These are phyloP conservation scores for Penicillium italicum DNA, from an alignment of 2,329 filamentous ascomycete species.

Conservation along the genomic window DNA sequence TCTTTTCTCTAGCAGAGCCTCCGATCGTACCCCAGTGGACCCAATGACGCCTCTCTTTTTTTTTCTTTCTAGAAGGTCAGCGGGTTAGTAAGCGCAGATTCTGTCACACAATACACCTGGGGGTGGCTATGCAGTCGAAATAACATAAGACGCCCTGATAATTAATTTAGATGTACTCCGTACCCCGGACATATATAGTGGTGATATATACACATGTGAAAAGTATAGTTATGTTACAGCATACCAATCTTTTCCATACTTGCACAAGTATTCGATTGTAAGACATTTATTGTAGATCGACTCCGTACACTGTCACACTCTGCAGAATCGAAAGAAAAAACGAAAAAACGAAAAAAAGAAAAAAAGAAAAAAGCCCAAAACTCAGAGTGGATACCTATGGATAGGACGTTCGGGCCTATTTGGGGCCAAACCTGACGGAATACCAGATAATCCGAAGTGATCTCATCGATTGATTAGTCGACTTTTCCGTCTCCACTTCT, in stretches of 20 bases:
- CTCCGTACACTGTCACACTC: too few species aligned
- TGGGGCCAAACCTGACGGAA: slow-evolving; percentile 1
- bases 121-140: not conserved
- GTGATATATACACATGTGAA: not conserved
- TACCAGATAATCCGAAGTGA: slow-evolving; percentile 7
- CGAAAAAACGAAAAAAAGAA: not conserved
- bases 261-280: too few species aligned
- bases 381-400: too few species aligned
- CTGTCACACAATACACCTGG: not conserved
- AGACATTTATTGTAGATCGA: too few species aligned
- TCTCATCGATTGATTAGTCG: slow-evolving; percentile 11
- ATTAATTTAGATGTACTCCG: not conserved
- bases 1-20: slow-evolving; percentile 14
- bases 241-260: too few species aligned
- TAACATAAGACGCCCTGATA: not conserved
- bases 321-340: not conserved
- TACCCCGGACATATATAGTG: not conserved
- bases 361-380: not conserved
- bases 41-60: slow-evolving; percentile 21
- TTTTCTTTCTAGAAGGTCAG: slow-evolving; percentile 27
- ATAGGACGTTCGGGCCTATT: not conserved
- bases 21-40: slow-evolving; percentile 17
- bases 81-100: slow-evolving; percentile 16
- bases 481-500: not conserved
- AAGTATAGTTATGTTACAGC: not conserved